These are phyloP conservation scores for Raphanus hybrid DNA, from an alignment of 441 rosid species.

Conservation along the genomic window DNA sequence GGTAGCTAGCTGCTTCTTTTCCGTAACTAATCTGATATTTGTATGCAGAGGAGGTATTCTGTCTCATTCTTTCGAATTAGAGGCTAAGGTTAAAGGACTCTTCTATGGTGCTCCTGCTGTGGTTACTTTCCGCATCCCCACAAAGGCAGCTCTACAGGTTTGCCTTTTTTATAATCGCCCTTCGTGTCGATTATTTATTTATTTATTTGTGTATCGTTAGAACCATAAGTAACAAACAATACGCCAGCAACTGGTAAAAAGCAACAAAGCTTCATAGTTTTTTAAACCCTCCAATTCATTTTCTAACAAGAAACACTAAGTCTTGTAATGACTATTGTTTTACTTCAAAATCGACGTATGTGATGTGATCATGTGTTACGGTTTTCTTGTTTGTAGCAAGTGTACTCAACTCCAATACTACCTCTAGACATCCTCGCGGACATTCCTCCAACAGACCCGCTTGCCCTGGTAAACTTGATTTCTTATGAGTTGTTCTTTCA, in stretches of 20 bases:
- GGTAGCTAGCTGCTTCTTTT: not conserved
- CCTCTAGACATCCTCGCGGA: slow-evolving; percentile 88
- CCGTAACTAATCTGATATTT: not conserved
- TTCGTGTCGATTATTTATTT: not conserved
- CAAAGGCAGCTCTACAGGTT: slow-evolving; percentile 89
- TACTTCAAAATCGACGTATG: not conserved
- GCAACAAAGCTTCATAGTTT: not conserved
- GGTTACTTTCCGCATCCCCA: slow-evolving; percentile 88
- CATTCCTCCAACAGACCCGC: slow-evolving; percentile 68
- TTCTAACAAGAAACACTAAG: not conserved
- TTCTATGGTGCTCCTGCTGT: slow-evolving; percentile 87
- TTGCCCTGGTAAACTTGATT: slow-evolving; percentile 63
- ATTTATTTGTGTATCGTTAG: not conserved
- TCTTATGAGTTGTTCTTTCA: not conserved
- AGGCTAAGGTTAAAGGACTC: slow-evolving; percentile 80
- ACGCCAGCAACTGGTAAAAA: not conserved
- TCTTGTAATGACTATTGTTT: not conserved
- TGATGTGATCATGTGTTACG: not conserved
- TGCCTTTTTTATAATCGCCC: slow-evolving; percentile 16
- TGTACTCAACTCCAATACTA: slow-evolving; percentile 75
- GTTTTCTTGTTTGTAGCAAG: slow-evolving; percentile 39
- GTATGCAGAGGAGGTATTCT: slow-evolving; percentile 74
- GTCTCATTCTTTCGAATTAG: slow-evolving; percentile 85
- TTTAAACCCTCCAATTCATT: not conserved
- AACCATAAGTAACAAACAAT: not conserved